Evolutionary conservation across 257 asterid species (phyloP).

Genomic region (Rehmannia glutinosa): DNA sequence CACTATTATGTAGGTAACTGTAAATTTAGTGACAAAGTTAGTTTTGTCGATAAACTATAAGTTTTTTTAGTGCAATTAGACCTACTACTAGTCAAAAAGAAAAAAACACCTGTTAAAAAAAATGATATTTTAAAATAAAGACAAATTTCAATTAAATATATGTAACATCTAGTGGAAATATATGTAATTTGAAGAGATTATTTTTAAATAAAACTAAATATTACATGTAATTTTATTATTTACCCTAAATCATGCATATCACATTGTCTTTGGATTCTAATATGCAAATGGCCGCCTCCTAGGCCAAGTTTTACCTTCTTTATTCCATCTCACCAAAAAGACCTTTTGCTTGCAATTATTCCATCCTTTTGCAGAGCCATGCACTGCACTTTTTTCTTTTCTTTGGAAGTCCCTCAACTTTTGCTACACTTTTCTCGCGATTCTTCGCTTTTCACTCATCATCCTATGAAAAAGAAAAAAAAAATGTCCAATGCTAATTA

Average conservation of each 20-base stretch:
- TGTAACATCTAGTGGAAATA: too few species aligned
- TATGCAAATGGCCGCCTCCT: background rate
- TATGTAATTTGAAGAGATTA: too few species aligned
- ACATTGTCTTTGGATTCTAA: slow-evolving; percentile 13
- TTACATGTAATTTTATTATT: background rate
- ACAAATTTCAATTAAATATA: too few species aligned
- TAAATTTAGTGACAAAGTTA: too few species aligned
- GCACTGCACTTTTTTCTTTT: background rate
- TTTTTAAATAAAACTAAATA: too few species aligned
- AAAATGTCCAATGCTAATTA: too few species aligned
- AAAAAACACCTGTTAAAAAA: too few species aligned
- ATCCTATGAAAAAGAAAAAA: background rate
- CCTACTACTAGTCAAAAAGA: too few species aligned
- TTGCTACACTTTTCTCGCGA: slow-evolving; percentile 9
- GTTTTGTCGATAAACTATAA: too few species aligned
- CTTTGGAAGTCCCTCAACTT: slow-evolving; percentile 22
- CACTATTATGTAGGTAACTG: too few species aligned
- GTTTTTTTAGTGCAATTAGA: too few species aligned
- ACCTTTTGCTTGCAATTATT: slow-evolving; percentile 16
- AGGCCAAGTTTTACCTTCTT: slow-evolving; percentile 16
- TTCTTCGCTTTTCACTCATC: slow-evolving; percentile 5
- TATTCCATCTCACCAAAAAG: slow-evolving; percentile 19
- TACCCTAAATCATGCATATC: background rate
- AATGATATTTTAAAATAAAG: too few species aligned
- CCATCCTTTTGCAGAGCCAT: slow-evolving; percentile 20